Evolutionary conservation across 1,284 basidiomycete genomes (phyloP).

Genomic region (Pseudozyma tsukubaensis): DNA sequence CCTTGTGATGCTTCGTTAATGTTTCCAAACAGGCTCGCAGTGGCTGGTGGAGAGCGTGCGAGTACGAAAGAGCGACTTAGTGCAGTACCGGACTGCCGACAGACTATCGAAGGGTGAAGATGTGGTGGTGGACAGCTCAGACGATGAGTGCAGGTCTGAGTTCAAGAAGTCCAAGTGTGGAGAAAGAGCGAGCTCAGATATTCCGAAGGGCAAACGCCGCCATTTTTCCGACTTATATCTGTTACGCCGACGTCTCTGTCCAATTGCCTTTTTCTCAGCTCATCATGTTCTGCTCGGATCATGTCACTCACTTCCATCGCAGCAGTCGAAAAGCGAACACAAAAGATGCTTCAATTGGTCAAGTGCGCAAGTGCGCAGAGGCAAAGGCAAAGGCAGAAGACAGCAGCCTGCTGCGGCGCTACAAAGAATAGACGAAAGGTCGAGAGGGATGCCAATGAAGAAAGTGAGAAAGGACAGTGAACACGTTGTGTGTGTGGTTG

Average conservation of each 20-base stretch:
- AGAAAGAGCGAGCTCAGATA: neutral
- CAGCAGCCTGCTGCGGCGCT: conserved; percentile 6
- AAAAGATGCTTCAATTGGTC: conserved; percentile 2
- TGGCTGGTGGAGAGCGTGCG: neutral
- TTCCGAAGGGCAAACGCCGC: conserved; percentile 8
- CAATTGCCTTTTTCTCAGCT: neutral
- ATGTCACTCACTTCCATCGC: neutral
- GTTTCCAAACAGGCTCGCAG: too few relatives aligned
- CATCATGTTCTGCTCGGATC: too few relatives aligned
- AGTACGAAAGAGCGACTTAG: neutral
- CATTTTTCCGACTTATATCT: neutral
- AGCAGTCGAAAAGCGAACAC: neutral
- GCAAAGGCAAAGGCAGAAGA: neutral
- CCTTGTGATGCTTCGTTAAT: too few relatives aligned
- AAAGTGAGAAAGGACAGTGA: conserved; percentile 26
- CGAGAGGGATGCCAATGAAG: conserved; percentile 8
- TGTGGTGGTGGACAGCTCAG: neutral
- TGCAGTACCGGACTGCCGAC: neutral
- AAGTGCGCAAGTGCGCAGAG: neutral
- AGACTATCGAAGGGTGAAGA: neutral
- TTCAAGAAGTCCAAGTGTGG: conserved; percentile 7
- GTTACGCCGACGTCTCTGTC: neutral
- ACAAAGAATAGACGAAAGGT: neutral
- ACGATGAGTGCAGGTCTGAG: neutral
- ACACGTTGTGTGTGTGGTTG: too few relatives aligned